phyloP scores from a whole-genome alignment of 441 rosid species.

The Kokia cookei region DNA sequence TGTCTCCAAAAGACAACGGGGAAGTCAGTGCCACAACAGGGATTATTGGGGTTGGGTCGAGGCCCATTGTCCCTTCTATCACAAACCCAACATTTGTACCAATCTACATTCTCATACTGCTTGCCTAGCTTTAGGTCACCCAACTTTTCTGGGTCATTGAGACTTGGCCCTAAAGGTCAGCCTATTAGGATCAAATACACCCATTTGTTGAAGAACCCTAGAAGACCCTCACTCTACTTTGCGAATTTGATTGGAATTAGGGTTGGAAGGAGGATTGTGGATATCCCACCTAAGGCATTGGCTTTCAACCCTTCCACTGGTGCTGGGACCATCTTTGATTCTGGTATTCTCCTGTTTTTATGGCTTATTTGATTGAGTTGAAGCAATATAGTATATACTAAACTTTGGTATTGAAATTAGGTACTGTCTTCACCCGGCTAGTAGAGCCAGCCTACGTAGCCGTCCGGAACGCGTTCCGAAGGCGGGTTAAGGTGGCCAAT shows the following conservation, averaged over 20 bases:
- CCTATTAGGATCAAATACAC: constrained; percentile 77
- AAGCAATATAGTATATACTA: neutral
- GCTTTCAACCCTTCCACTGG: constrained; percentile 78
- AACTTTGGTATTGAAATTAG: constrained; percentile 21
- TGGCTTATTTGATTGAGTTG: neutral
- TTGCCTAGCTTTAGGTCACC: constrained; percentile 71
- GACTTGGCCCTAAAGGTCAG: constrained; percentile 83
- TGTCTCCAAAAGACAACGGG: constrained; percentile 67
- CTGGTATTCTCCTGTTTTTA: constrained; percentile 39
- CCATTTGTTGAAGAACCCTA: constrained; percentile 73
- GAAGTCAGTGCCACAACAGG: constrained; percentile 71
- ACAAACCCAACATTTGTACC: constrained; percentile 61
- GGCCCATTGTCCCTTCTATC: constrained; percentile 81
- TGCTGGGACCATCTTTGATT: constrained; percentile 86
- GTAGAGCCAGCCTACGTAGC: constrained; percentile 68
- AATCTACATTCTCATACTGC: constrained; percentile 86
- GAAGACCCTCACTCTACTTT: constrained; percentile 81
- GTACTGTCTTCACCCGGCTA: constrained; percentile 79
- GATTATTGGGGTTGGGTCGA: constrained; percentile 79
- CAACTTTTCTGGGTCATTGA: constrained; percentile 78
- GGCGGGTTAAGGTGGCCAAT: constrained; percentile 39
- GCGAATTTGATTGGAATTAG: constrained; percentile 66
- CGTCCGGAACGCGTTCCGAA: constrained; percentile 63
- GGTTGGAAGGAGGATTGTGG: constrained; percentile 73
- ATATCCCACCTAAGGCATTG: constrained; percentile 58